Conservation (phyloP, 163 green algal species). For the Scenedesmus sp. region DNA sequence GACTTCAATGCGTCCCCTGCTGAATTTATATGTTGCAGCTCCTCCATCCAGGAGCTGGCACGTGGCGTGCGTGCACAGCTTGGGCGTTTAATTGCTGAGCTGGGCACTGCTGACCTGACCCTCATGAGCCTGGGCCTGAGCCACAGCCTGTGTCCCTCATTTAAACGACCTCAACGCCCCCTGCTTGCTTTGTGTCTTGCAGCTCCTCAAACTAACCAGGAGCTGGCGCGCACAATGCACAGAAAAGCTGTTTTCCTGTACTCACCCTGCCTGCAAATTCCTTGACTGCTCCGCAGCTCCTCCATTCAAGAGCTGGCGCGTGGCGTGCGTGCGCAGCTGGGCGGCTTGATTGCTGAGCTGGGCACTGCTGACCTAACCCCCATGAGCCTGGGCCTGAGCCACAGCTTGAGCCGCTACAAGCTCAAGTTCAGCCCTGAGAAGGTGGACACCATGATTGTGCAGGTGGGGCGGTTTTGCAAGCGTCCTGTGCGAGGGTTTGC, state of each 20-base stretch:
- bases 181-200: too few species aligned
- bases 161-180: too few species aligned
- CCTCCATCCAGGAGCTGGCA: conserved; percentile 92
- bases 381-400: conserved; percentile 96
- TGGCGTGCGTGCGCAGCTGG: conserved; percentile 92
- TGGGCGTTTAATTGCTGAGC: conserved; percentile 87
- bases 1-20: neutral
- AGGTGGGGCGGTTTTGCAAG: conserved; percentile 51
- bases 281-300: conserved; percentile 59
- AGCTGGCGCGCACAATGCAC: too few species aligned
- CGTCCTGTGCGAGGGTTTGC: neutral
- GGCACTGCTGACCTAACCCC: conserved; percentile 83
- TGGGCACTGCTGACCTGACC: conserved; percentile 83
- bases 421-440: conserved; percentile 99
- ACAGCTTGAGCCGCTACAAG: conserved; percentile 99
- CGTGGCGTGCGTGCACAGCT: conserved; percentile 93
- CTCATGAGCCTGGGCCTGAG: conserved; percentile 97
- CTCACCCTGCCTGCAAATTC: neutral
- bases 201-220: neutral
- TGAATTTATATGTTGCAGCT: conserved; percentile 55
- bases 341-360: conserved; percentile 90
- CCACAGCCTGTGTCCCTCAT: conserved; percentile 83
- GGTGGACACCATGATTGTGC: conserved; percentile 90
- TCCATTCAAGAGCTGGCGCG: conserved; percentile 95
- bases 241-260: neutral